A percentile compares a stretch with the other conserved stretches of the same genome.
Conservation (phyloP, 139 green algal genomes). For the Trebouxia sp. region DNA sequence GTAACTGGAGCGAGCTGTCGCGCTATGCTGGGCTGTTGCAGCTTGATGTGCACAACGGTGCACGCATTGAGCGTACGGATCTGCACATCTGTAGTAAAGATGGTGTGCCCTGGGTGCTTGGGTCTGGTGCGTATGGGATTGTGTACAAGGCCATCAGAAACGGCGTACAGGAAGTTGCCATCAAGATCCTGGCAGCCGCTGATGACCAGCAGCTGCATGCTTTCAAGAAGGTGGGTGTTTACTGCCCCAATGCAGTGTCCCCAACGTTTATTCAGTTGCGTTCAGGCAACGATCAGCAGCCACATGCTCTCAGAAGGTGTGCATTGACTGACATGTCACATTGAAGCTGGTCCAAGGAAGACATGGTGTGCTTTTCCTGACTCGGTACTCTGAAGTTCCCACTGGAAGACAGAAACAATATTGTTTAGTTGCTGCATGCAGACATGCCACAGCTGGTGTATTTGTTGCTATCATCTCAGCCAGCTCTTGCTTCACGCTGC, state of each 20-base stretch:
- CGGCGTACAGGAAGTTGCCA: constrained; percentile 6
- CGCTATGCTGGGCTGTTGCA: constrained; percentile 1
- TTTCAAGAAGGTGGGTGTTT: not conserved
- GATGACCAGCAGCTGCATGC: constrained; percentile 26
- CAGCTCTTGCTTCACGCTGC: too few species aligned
- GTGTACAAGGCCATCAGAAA: constrained; percentile 25
- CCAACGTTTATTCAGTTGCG: not conserved
- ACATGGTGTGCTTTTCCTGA: too few species aligned
- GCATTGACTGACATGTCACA: too few species aligned
- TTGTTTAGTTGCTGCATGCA: too few species aligned
- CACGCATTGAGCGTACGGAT: constrained; percentile 11
- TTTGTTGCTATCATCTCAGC: too few species aligned
- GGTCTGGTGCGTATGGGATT: constrained; percentile 7
- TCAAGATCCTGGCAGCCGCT: constrained; percentile 25
- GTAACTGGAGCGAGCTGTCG: constrained; percentile 9
- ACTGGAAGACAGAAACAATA: too few species aligned
- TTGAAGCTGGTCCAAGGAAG: too few species aligned
- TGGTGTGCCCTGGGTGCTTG: constrained; percentile 10
- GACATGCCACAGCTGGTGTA: too few species aligned
- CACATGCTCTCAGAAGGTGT: too few species aligned
- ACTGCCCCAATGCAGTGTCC: not conserved
- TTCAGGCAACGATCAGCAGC: too few species aligned
- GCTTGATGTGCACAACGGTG: constrained; percentile 5
- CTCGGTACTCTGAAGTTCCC: too few species aligned
- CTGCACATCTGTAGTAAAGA: constrained; percentile 23